Evolutionary conservation across 2,329 filamentous ascomycete species (phyloP), one percentile per base, ranked within the genome.

Genomic region (Venturia aucupariae): DNA sequence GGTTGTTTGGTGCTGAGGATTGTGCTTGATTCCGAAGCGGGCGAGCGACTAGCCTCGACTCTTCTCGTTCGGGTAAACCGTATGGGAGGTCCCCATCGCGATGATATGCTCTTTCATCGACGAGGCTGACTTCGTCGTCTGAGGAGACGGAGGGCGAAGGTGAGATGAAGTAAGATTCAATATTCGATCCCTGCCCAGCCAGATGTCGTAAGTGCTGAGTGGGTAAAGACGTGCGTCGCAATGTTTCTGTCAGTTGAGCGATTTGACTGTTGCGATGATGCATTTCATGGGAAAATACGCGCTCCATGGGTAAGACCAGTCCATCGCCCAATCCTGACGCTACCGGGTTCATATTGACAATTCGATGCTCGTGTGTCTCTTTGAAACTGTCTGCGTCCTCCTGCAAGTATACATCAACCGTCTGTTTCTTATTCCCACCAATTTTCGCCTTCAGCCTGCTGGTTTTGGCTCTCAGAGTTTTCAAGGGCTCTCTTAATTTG

Each of bases 131-230:
- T 39, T 63, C 42, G 44, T 63, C 42, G 35, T 63, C 42, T 17
- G 61, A 54, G 4, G 61, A 51, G 24, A 27, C 61, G 4, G 59
- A 41, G 19, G 59, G 59, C 22, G 61, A 54, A n/a, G 61, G 61
- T n/a, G 61, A 54, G 22, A 54, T 63, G 41, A 63, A 30, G 44
- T 22, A 54, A 10, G 39, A 41, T 2, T 17, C 11, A 15, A 41
- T 4, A 17, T 41, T 10, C n/a, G 61, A 63, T 54, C n/a, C 3
- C 13, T n/a, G 61, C 55, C 61, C 27, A 24, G 44, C n/a, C 4
- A 54, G 3, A 22, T 19, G 4, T 7, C 44, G 44, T 24, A 48
- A 2, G 24, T 48, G 2, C 24, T 24, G 44, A 17, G 59, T 2
- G 5, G 30, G 2, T 3, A 32, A 54, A 22, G 30, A 41, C 8